phyloP scores from a whole-genome alignment of 2,329 filamentous ascomycete species.

The Ophiosphaerella herpotricha region DNA sequence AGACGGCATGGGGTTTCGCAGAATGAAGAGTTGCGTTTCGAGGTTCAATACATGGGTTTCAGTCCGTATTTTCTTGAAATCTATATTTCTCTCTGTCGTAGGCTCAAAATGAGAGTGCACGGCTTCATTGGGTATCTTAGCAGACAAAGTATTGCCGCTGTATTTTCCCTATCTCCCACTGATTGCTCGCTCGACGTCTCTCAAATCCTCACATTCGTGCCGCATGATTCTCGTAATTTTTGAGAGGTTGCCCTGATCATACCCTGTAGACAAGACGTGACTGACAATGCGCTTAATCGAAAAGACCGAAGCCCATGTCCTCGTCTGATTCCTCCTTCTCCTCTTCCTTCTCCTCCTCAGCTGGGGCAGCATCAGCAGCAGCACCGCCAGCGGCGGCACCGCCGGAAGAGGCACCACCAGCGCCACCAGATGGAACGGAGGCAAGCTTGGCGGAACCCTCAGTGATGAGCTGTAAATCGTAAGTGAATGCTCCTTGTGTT shows the following conservation, averaged over 20 bases:
- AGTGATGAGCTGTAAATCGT: slow-evolving; percentile 74
- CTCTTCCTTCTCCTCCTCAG: slow-evolving; percentile 68
- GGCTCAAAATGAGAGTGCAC: slow-evolving; percentile 32
- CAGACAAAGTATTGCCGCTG: slow-evolving; percentile 24
- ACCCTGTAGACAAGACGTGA: slow-evolving; percentile 28
- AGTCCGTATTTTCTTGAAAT: no score
- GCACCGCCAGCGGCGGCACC: slow-evolving; percentile 70
- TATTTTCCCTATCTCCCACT: slow-evolving; percentile 26
- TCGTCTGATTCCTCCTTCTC: slow-evolving; percentile 79
- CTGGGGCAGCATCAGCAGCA: slow-evolving; percentile 55
- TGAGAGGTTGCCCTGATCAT: slow-evolving; percentile 35
- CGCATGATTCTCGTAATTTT: slow-evolving; percentile 39
- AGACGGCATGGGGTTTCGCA: no score
- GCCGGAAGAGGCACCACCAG: slow-evolving; percentile 64
- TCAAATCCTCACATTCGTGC: slow-evolving; percentile 39
- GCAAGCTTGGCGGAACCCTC: slow-evolving; percentile 92
- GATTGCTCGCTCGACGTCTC: slow-evolving; percentile 43
- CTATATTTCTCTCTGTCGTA: no score
- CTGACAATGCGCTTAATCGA: slow-evolving; percentile 59
- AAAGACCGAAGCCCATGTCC: slow-evolving; percentile 76
- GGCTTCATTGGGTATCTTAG: slow-evolving; percentile 45
- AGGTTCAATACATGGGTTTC: no score
- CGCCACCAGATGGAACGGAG: slow-evolving; percentile 93
- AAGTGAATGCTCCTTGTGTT: slow-evolving; percentile 19
- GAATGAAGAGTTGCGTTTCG: no score